Evolutionary conservation across 192 early-diverging fungal genomes (phyloP).

Genomic region (Pilaira anomala): DNA sequence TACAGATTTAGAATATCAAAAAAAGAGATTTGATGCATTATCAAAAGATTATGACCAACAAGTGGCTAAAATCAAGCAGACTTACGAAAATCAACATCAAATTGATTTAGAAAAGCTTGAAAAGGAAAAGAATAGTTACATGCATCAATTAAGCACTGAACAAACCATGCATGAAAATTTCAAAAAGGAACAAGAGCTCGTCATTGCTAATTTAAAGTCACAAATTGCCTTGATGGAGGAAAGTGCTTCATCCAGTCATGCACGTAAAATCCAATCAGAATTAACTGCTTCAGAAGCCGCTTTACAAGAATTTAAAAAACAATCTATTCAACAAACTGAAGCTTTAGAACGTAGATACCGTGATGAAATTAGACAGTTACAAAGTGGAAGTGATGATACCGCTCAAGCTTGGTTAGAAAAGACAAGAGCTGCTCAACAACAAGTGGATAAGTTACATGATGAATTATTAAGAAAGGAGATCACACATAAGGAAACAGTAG

Average conservation of each 20-base stretch:
- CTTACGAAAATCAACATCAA: neutral
- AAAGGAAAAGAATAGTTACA: neutral
- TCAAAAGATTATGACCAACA: conserved; percentile 1
- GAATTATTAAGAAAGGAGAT: conserved; percentile 7
- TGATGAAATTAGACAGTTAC: conserved; percentile 28
- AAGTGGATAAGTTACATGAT: conserved; percentile 16
- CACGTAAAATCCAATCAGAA: conserved; percentile 6
- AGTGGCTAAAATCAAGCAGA: neutral
- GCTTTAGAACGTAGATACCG: conserved; percentile 24
- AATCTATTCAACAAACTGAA: conserved; percentile 9
- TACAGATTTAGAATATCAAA: neutral
- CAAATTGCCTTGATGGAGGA: neutral
- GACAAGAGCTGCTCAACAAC: conserved; percentile 15
- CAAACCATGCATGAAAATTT: neutral
- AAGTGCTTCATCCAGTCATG: neutral
- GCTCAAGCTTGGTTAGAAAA: conserved; percentile 30
- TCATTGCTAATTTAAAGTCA: neutral
- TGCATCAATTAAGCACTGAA: too few relatives aligned
- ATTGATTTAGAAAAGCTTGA: neutral
- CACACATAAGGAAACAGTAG: conserved; percentile 1
- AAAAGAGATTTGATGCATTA: neutral
- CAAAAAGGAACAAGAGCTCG: neutral
- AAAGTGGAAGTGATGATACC: conserved; percentile 26
- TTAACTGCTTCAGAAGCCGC: neutral
- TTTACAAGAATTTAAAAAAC: conserved; percentile 14